These are phyloP conservation scores for Fusarium sp. DNA, from an alignment of 2,329 filamentous ascomycete species.

Conservation along the genomic window DNA sequence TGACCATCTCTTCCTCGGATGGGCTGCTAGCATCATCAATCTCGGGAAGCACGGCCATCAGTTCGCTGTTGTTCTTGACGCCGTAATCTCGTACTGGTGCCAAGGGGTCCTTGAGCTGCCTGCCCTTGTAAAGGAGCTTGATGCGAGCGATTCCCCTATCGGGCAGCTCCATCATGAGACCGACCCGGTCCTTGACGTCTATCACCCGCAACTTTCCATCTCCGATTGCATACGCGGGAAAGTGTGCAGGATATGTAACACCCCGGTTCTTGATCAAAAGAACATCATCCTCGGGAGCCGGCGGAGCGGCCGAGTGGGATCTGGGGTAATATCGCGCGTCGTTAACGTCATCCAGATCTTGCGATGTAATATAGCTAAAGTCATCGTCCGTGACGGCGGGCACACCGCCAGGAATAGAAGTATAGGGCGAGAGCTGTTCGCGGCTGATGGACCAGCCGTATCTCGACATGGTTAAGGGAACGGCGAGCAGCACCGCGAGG, in stretches of 20 bases:
- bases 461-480: slow-evolving; percentile 69
- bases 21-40: slow-evolving; percentile 54
- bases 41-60: slow-evolving; percentile 66
- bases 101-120: slow-evolving; percentile 76
- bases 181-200: slow-evolving; percentile 78
- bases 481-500: slow-evolving; percentile 64
- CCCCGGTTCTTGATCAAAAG: slow-evolving; percentile 79
- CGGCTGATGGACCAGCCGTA: slow-evolving; percentile 66
- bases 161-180: slow-evolving; percentile 75
- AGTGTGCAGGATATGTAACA: slow-evolving; percentile 78
- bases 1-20: slow-evolving; percentile 62
- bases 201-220: slow-evolving; percentile 79
- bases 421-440: slow-evolving; percentile 68
- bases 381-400: slow-evolving; percentile 82
- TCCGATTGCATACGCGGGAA: slow-evolving; percentile 82
- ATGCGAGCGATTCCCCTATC: slow-evolving; percentile 67
- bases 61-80: slow-evolving; percentile 73
- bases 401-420: slow-evolving; percentile 63
- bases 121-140: slow-evolving; percentile 82
- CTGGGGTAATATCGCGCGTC: slow-evolving; percentile 61
- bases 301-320: slow-evolving; percentile 53
- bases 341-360: slow-evolving; percentile 72
- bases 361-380: slow-evolving; percentile 87
- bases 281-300: slow-evolving; percentile 75
- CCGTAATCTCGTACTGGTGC: slow-evolving; percentile 73